Percentiles rank a stretch among this genome's conserved stretches.
Conservation (phyloP, 1,284 basidiomycete genomes). For the Ganoderma sp. region DNA sequence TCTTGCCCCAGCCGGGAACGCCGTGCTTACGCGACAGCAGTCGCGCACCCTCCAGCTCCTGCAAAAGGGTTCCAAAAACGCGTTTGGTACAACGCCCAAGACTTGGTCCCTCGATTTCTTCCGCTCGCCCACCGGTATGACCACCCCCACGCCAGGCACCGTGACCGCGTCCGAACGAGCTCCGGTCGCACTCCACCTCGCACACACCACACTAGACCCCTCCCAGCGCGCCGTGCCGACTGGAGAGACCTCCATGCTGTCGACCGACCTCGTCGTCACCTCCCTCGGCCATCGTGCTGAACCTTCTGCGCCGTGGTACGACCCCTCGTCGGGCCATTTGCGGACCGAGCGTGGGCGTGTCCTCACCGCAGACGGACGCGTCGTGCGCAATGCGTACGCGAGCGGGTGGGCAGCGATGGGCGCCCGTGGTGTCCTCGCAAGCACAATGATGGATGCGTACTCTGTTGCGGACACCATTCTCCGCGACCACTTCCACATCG, state of each 20-base stretch:
- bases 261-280: conserved; percentile 84
- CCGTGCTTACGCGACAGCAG: conserved; percentile 65
- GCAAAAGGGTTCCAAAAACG: conserved; percentile 66
- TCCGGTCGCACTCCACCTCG: conserved; percentile 58
- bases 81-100: conserved; percentile 56
- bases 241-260: conserved; percentile 55
- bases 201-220: conserved; percentile 65
- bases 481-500: conserved; percentile 51
- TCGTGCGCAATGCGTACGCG: conserved; percentile 78
- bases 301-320: conserved; percentile 58
- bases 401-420: conserved; percentile 95
- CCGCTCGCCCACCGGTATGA: conserved; percentile 67
- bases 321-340: conserved; percentile 59
- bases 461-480: conserved; percentile 75
- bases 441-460: conserved; percentile 95
- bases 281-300: conserved; percentile 89
- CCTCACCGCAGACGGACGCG: conserved; percentile 49
- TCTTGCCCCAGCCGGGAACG: conserved; percentile 44
- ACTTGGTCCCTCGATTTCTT: conserved; percentile 87
- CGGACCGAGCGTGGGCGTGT: conserved; percentile 60
- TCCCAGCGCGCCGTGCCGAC: conserved; percentile 64
- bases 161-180: conserved; percentile 29
- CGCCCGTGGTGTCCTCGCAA: conserved; percentile 90
- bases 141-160: conserved; percentile 34
- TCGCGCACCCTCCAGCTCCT: conserved; percentile 71